Percentiles rank a stretch among this genome's conserved stretches.
These are phyloP conservation scores for Vaccinium myrtillus DNA, from an alignment of 148 eudicot genomes.

Conservation along the genomic window DNA sequence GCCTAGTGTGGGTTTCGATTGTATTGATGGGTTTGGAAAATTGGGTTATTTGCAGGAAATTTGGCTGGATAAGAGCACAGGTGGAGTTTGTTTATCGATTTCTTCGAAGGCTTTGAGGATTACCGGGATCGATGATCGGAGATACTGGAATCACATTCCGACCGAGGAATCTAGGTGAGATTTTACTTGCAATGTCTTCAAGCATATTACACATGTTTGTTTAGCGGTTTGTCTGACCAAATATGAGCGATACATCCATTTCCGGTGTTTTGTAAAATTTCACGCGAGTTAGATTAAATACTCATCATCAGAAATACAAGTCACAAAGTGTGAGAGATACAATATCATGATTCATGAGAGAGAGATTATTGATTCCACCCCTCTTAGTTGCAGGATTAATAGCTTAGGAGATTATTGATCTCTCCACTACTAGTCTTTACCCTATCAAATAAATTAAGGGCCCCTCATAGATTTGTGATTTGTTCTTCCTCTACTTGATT, in stretches of 20 bases:
- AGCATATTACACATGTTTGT: background rate
- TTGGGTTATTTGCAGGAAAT: constrained; percentile 44
- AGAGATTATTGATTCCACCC: background rate
- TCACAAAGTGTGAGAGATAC: background rate
- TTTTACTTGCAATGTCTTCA: background rate
- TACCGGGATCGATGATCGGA: constrained; percentile 85
- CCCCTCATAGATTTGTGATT: too few species aligned
- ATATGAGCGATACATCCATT: background rate
- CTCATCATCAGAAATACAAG: background rate
- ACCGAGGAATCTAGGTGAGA: constrained; percentile 87
- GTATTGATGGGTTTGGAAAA: background rate
- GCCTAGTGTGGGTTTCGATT: constrained; percentile 1
- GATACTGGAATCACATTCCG: constrained; percentile 87
- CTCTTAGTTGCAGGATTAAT: background rate
- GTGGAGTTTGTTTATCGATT: constrained; percentile 75
- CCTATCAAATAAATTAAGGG: too few species aligned
- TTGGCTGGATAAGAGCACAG: constrained; percentile 84
- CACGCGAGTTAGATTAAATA: background rate
- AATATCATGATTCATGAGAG: background rate
- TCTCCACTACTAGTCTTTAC: too few species aligned
- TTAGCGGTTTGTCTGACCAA: background rate
- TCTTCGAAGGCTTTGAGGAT: constrained; percentile 73
- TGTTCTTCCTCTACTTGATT: background rate
- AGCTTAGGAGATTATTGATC: too few species aligned
- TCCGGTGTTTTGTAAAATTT: background rate